Base-by-base conservation (phyloP, 2,329 filamentous ascomycete species). In the Trichoderma sp. region DNA sequence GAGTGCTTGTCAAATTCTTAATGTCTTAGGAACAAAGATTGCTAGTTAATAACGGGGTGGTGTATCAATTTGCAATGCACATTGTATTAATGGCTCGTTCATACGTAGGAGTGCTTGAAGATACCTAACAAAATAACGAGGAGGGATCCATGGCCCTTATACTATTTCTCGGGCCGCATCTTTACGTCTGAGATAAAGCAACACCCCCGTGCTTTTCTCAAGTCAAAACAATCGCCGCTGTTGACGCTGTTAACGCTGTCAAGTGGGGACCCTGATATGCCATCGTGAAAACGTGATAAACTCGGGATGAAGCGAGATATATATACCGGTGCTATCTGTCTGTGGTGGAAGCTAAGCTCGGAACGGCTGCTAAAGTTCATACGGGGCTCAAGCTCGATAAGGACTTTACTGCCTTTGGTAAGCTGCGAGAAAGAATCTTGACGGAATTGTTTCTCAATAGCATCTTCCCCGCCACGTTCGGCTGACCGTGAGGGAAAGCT, bases 351-450 rank as follows among this genome's bases (percentile, higher is more conserved):
- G 41, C 59, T 72, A 72, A 72, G 14, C 69, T 50, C n/a, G 59
- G 69, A 72, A 72, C 29, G 59, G 69, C 59, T 72, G 56, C 59
- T 72, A 63, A 72, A 35, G 21, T 16, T 72, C 69, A 72, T 64
- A 72, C 50, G 68, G 68, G 33, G 35, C 68, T 71, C 56, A 63
- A 11, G 27, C 27, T 63, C 50, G 9, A 41, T n/a, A 45, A 24
- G 18, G 18, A 6, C 11, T 71, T 71, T 62, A 71, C 56, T 71
- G 18, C 16, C 68, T 71, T 63, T 31, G 68, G 68, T 38, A 63
- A 71, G 33, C 35, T 71, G 35, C 18, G 18, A 38, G 68, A 62
- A 62, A 8, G 18, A 31, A 21, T 50, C 68, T 71, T 33, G 35
- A 31, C 18, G 33, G 53, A 45, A 63, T 71, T 16, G 33, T 31